Percentiles rank a stretch among this genome's conserved stretches.
Evolutionary conservation across 768 basidiomycete species (phyloP).

Genomic region (Serendipita sp.): DNA sequence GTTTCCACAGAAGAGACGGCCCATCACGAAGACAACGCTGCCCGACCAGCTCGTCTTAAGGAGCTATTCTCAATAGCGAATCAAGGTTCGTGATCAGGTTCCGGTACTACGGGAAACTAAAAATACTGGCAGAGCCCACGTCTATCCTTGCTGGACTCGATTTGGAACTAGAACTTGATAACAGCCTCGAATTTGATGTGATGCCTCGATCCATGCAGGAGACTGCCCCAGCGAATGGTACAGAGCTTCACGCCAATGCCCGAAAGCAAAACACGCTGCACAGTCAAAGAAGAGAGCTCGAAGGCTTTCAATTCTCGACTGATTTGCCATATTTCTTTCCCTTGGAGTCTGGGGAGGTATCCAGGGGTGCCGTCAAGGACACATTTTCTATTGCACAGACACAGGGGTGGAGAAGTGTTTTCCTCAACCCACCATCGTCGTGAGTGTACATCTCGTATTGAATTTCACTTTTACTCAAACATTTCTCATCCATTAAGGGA

Average conservation of each 20-base stretch:
- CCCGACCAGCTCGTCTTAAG: conserved; percentile 31
- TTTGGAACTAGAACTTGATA: conserved; percentile 54
- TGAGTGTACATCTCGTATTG: background rate
- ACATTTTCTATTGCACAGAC: conserved; percentile 34
- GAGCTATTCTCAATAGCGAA: conserved; percentile 63
- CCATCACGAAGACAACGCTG: background rate
- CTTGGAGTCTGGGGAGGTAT: background rate
- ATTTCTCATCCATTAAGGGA: conserved; percentile 17
- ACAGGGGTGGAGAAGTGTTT: conserved; percentile 26
- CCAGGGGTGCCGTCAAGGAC: conserved; percentile 22
- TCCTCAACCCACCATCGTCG: background rate
- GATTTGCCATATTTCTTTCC: conserved; percentile 1
- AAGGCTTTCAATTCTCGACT: background rate
- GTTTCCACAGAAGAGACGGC: conserved; percentile 11
- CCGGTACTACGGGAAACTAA: background rate
- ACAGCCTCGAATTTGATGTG: conserved; percentile 24
- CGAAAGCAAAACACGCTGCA: background rate
- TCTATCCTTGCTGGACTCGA: conserved; percentile 44
- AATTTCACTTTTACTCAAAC: conserved; percentile 6
- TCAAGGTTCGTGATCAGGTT: conserved; percentile 31
- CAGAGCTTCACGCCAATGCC: background rate
- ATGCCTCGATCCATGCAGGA: background rate
- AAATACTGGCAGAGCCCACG: conserved; percentile 28
- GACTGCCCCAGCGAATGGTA: background rate
- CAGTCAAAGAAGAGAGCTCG: background rate